Evolutionary conservation across 2,329 filamentous ascomycete species (phyloP).

Genomic region (Pseudopithomyces maydicus): DNA sequence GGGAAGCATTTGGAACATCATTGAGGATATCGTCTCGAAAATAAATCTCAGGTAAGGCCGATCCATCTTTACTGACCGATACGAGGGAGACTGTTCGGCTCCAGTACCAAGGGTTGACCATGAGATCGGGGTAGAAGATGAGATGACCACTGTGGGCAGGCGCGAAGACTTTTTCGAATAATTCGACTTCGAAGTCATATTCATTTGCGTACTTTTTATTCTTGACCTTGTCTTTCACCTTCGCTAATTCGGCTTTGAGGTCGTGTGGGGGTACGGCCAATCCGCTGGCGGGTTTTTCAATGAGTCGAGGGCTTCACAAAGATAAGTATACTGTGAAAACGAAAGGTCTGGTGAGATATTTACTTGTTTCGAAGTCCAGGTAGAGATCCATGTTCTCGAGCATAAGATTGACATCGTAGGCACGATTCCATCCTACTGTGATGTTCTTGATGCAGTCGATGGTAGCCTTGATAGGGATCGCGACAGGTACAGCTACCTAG

Average conservation of each 20-base stretch:
- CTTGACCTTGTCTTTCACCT: slow-evolving; percentile 14
- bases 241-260: background rate
- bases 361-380: slow-evolving; percentile 6
- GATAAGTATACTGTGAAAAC: background rate
- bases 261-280: slow-evolving; percentile 6
- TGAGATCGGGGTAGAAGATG: slow-evolving; percentile 3
- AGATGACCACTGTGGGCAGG: slow-evolving; percentile 26
- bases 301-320: background rate
- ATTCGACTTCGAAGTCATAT: slow-evolving; percentile 41
- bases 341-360: background rate
- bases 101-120: slow-evolving; percentile 6
- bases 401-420: background rate
- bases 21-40: slow-evolving; percentile 4
- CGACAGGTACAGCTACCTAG: background rate
- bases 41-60: slow-evolving; percentile 2
- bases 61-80: slow-evolving; percentile 1
- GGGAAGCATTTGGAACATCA: background rate
- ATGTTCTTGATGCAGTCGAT: slow-evolving; percentile 5
- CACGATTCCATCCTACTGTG: background rate
- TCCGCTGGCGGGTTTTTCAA: slow-evolving; percentile 4
- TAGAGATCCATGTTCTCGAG: slow-evolving; percentile 1
- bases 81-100: slow-evolving; percentile 3
- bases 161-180: slow-evolving; percentile 16
- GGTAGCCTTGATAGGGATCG: slow-evolving; percentile 1
- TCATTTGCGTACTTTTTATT: slow-evolving; percentile 34